These are phyloP conservation scores for Yamadazyma atmosphaerica DNA, from an alignment of 1,139 yeast genomes.

Conservation along the genomic window DNA sequence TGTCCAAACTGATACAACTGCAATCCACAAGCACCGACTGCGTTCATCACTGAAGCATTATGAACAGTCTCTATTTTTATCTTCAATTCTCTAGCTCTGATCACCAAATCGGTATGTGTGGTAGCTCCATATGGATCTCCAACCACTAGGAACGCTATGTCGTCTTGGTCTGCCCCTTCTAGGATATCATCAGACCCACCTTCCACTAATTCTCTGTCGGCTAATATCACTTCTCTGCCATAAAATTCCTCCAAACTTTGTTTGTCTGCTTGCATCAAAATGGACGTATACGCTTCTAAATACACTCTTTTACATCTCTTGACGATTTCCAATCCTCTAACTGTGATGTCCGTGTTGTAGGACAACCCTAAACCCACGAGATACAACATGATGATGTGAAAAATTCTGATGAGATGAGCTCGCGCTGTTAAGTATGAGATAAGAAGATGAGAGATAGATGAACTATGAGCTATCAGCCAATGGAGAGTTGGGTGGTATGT, in stretches of 20 bases:
- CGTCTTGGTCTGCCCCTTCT: conserved; percentile 72
- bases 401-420: neutral
- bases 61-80: conserved; percentile 83
- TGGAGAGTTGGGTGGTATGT: too few species aligned
- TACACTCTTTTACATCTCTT: conserved; percentile 84
- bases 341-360: conserved; percentile 87
- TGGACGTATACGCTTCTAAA: conserved; percentile 92
- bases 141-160: conserved; percentile 90
- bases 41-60: conserved; percentile 97
- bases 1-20: conserved; percentile 96
- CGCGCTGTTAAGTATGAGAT: neutral
- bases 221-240: conserved; percentile 81
- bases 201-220: conserved; percentile 94
- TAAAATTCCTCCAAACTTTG: conserved; percentile 71
- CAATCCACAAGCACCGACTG: conserved; percentile 96
- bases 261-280: conserved; percentile 87
- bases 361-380: conserved; percentile 91
- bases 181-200: conserved; percentile 81
- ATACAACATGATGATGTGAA: conserved; percentile 63
- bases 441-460: neutral
- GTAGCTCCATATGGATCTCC: conserved; percentile 99
- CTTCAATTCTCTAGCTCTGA: conserved; percentile 82
- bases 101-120: conserved; percentile 90
- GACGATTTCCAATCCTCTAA: conserved; percentile 86
- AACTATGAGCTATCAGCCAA: too few species aligned